Base-by-base conservation (phyloP, 495 filamentous ascomycete genomes). In the Tuber borchii region DNA sequence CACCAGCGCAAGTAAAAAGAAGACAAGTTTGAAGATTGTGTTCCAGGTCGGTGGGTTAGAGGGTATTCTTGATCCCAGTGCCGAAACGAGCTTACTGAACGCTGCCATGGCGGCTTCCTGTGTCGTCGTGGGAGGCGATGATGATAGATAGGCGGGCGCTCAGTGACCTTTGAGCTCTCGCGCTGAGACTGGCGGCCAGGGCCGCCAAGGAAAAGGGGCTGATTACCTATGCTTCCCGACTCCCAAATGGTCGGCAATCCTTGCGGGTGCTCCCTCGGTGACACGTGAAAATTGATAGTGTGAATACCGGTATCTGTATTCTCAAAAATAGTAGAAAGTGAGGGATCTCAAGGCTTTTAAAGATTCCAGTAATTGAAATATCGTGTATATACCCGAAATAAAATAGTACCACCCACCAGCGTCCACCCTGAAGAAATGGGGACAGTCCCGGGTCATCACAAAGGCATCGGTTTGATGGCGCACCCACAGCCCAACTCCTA, bases 1-100 rank as follows among this genome's bases (percentile, higher is more conserved):
- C 17, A 86, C 77, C 1, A 90, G 79, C 8, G 89, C 84, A 26
- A 91, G 84, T 8, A 88, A 26, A 7, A 90, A 73, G 37, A 80
- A 68, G 14, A 83, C 17, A 14, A 75, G 22, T 65, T 82, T 81
- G 17, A 79, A 39, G 3, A 75, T 2, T 19, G 70, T 72, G 39
- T 31, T 45, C 78, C 78, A 79, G 34, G 44, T 61, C 22, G 73
- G 78, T 5, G 76, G 78, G 10, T 73, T 61, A 7, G 22, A 68
- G 40, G 68, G 37, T 4, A 71, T 40, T 2, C 70, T 22, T 31
- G 71, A 48, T 5, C 74, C 45, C 14, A 75, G 73, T 19, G 22
- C 19, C 10, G 73, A 31, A 16, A 69, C n/a, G 69, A 79, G 51
- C 51, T 79, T 79, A 61, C 78, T 79, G 73, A 79, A 65, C 4